Conservation (phyloP, 2,329 filamentous ascomycete species). For the Emydomyces testavorans region DNA sequence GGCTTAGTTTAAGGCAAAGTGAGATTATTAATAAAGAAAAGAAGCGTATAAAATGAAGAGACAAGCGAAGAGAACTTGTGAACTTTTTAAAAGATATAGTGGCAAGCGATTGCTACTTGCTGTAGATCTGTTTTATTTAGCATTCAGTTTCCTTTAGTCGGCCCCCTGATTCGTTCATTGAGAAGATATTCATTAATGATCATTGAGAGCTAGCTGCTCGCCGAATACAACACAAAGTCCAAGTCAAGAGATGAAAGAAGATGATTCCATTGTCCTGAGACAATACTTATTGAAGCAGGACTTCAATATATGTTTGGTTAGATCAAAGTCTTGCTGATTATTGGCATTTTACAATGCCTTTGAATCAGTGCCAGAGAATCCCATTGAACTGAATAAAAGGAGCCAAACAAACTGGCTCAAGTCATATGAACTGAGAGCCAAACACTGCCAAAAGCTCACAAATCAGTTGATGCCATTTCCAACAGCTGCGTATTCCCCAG, state of each 20-base stretch:
- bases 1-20: neutral
- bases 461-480: neutral
- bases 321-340: neutral
- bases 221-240: neutral
- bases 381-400: neutral
- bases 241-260: neutral
- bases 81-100: neutral
- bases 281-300: neutral
- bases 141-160: neutral
- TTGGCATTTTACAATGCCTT: neutral
- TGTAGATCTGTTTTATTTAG: neutral
- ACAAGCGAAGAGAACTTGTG: neutral
- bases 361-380: neutral
- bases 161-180: neutral
- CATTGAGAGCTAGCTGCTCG: neutral
- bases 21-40: neutral
- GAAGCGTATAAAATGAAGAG: neutral
- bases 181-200: neutral
- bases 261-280: neutral
- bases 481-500: neutral
- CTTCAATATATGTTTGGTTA: neutral
- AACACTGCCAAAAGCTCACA: neutral
- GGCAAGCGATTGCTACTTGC: neutral
- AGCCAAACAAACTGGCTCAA: neutral
- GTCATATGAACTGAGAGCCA: neutral